Base-by-base conservation (phyloP, 1,284 basidiomycete genomes). In the Ceratobasidium sp. region DNA sequence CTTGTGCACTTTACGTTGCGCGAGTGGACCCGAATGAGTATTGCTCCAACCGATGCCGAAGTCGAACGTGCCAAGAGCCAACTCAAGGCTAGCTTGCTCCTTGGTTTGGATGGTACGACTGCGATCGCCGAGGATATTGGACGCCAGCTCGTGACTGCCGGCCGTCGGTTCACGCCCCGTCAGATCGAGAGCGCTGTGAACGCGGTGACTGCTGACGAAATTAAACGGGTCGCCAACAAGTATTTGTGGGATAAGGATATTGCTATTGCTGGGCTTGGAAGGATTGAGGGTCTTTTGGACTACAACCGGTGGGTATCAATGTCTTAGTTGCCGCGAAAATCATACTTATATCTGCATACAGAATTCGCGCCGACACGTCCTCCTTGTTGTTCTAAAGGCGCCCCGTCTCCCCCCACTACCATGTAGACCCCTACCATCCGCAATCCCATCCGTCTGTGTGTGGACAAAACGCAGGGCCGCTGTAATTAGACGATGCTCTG, bases 61-160 rank as follows among this genome's bases (percentile, higher is more conserved):
- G 97, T 98, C 81, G 96, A 97, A 90, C 92, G 97, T 77, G 97
- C 97, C 80, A 99, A 99, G 91, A 95, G 95, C 83, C 97, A 99
- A 88, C 92, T 99, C 83, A 99, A 99, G 90, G 97, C 97, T 70
- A 94, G 93, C 81, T 89, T 99, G 82, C 89, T 99, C 61, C 91
- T 99, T 78, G 90, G 94, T 80, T 89, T 99, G 69, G 98, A 99
- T 84, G 97, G 98, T 68, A 94, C 96, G 51, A 99, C 97, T 66
- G 96, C 97, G 80, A 92, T 98, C 82, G 97, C 98, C 71, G 98
- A 99, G 89, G 98, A 99, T 85, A 97, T 99, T 85, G 98, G 98
- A 56, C 90, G 97, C 83, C 97, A 99, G 86, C 90, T 99, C 80
- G 95, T 99, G 81, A 99, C 97, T 51, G 95, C 92, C 82, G 98